A percentile compares a stretch with the other conserved stretches of the same genome.
phyloP scores from a whole-genome alignment of 192 early-diverging fungal species.

The Entomortierella chlamydospora region DNA sequence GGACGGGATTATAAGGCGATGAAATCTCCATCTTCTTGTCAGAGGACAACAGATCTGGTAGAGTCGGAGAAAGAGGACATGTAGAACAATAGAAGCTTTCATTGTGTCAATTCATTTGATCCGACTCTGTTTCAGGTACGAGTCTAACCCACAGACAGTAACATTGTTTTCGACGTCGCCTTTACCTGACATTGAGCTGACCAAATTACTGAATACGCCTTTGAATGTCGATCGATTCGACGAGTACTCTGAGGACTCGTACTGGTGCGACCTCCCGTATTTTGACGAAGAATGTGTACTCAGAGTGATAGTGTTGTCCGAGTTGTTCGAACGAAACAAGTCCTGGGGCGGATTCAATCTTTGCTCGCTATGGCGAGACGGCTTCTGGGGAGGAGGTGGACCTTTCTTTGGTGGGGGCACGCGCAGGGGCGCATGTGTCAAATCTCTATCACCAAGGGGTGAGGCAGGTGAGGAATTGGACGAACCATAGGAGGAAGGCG shows the following conservation, averaged over 20 bases:
- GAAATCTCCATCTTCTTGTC: slow-evolving; percentile 91
- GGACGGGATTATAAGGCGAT: slow-evolving; percentile 94
- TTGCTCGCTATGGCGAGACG: slow-evolving; percentile 35
- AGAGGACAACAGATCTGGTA: slow-evolving; percentile 64
- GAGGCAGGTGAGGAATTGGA: slow-evolving; percentile 21
- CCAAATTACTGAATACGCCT: slow-evolving; percentile 66
- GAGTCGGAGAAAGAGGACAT: neutral
- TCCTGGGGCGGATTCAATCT: slow-evolving; percentile 31
- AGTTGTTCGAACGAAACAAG: slow-evolving; percentile 28
- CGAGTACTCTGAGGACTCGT: slow-evolving; percentile 37
- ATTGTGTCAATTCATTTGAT: too few species aligned
- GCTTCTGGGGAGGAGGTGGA: slow-evolving; percentile 49
- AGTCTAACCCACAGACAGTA: neutral
- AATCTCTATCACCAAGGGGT: slow-evolving; percentile 14
- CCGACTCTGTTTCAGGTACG: neutral
- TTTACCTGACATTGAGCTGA: slow-evolving; percentile 62
- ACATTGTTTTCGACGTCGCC: neutral
- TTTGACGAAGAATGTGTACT: slow-evolving; percentile 32
- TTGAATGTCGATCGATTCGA: slow-evolving; percentile 62
- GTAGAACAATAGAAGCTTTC: too few species aligned
- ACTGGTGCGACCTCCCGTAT: slow-evolving; percentile 38
- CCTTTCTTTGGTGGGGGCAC: slow-evolving; percentile 47
- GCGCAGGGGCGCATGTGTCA: slow-evolving; percentile 3
- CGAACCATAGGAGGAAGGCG: slow-evolving; percentile 17
- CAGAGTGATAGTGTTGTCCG: slow-evolving; percentile 29